Evolutionary conservation across 331 rosid species (phyloP).

Genomic region (Acacia pycnantha): DNA sequence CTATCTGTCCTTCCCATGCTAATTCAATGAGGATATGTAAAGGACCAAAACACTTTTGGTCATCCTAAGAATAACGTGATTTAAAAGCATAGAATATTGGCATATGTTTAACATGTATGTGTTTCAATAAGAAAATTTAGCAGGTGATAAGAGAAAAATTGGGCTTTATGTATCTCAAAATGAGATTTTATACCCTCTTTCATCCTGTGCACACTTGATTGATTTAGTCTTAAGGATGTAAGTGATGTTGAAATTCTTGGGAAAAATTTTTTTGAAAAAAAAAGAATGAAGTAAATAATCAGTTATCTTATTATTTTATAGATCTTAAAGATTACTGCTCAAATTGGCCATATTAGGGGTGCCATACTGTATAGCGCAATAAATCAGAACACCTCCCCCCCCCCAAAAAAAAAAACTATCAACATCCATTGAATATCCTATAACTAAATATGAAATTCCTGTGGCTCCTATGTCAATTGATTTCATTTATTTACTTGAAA

Average conservation of each 20-base stretch:
- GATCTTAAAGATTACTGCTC: neutral
- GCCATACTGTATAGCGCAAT: neutral
- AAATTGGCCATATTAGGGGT: slow-evolving; percentile 10
- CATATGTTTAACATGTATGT: neutral
- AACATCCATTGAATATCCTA: neutral
- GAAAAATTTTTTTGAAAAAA: neutral
- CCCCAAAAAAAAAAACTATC: neutral
- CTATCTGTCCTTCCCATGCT: neutral
- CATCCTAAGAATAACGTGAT: neutral
- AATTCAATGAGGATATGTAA: slow-evolving; percentile 7
- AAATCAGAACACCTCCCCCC: neutral
- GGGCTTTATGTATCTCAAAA: neutral
- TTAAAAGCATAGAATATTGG: neutral
- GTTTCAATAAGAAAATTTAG: too few species aligned
- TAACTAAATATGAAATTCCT: slow-evolving; percentile 18
- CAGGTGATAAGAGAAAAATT: too few species aligned
- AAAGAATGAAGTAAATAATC: neutral
- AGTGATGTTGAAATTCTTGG: neutral
- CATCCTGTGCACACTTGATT: neutral
- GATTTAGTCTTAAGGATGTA: neutral
- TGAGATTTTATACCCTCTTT: neutral
- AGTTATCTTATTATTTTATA: neutral
- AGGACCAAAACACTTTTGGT: neutral
- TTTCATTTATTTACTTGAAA: too few species aligned
- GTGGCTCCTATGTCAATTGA: slow-evolving; percentile 25